Conservation (phyloP, 306 rosid genomes). For the Amphicarpaea edgeworthii region DNA sequence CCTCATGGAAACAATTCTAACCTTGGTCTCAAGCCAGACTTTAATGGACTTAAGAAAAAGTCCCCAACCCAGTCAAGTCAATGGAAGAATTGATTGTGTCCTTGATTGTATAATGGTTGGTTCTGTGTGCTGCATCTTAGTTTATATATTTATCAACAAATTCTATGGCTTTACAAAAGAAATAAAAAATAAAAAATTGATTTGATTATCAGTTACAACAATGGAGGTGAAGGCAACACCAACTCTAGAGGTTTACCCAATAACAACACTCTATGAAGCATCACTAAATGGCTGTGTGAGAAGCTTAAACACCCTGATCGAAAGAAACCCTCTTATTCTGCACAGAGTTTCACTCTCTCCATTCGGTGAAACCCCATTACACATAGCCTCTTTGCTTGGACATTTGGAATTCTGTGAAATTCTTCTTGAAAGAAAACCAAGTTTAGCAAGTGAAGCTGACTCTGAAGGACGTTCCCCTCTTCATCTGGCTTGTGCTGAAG, state of each 20-base stretch:
- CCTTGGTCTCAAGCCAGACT: too few relatives aligned
- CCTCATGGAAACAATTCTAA: too few relatives aligned
- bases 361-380: constrained; percentile 39
- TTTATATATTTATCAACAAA: too few relatives aligned
- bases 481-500: constrained; percentile 42
- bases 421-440: constrained; percentile 6
- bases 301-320: constrained; percentile 15
- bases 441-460: constrained; percentile 11
- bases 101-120: too few relatives aligned
- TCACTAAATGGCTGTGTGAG: constrained; percentile 5
- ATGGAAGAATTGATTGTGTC: too few relatives aligned
- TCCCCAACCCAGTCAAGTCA: too few relatives aligned
- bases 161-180: too few relatives aligned
- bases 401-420: not conserved
- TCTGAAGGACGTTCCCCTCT: constrained; percentile 37
- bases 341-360: constrained; percentile 26
- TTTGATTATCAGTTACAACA: not conserved
- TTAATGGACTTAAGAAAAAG: too few relatives aligned
- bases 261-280: not conserved
- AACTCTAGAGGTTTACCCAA: not conserved
- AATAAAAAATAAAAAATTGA: too few relatives aligned
- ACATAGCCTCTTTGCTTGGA: constrained; percentile 24
- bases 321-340: constrained; percentile 30
- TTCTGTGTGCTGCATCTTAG: too few relatives aligned
- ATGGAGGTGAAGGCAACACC: not conserved